Base-by-base conservation (phyloP, 495 filamentous ascomycete genomes). In the Ascobolus immersus region DNA sequence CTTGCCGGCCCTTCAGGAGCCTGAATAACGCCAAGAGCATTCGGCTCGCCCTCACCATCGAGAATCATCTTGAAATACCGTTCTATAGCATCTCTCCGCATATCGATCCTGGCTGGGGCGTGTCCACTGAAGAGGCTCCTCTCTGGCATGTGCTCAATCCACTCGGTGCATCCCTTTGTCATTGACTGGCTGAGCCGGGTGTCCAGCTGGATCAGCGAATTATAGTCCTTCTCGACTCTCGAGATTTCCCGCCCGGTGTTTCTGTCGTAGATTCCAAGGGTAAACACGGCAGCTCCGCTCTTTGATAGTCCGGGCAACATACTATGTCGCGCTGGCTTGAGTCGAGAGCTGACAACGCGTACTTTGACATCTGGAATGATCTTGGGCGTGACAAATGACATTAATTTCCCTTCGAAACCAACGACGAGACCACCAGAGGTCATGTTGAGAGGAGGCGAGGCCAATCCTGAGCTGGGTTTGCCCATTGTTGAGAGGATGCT, bases 41-140 rank as follows among this genome's bases (percentile, higher is more conserved):
- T n/a, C n/a, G n/a, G n/a, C n/a, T n/a, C n/a, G n/a, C n/a, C n/a
- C n/a, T n/a, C n/a, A n/a, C n/a, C n/a, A n/a, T n/a, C n/a, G n/a
- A n/a, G n/a, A n/a, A n/a, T n/a, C n/a, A n/a, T n/a, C n/a, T n/a
- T n/a, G 37, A 96, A 69, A 50, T 93, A 96, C 4, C 60, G 54
- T 49, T 94, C 78, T 19, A 93, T 55, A 4, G 78, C 76, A 11
- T 62, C 59, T 35, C 89, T 67, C 37, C 86, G 66, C 11, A 80
- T 73, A 56, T 96, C 86, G 25, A 96, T 67, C 45, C 82, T 92
- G 9, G 81, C 82, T 7, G 86, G 86, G 4, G 86, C 80, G 51
- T 96, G 84, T 0, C 86, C 86, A 39, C 62, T 77, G 49, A 96
- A 96, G 4, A 96, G 62, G 13, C 64, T 65, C 24, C 75, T 64